Evolutionary conservation across 441 rosid genomes (phyloP), one percentile per base, ranked within the genome.

Genomic region (Pelargonium fulgidum): DNA sequence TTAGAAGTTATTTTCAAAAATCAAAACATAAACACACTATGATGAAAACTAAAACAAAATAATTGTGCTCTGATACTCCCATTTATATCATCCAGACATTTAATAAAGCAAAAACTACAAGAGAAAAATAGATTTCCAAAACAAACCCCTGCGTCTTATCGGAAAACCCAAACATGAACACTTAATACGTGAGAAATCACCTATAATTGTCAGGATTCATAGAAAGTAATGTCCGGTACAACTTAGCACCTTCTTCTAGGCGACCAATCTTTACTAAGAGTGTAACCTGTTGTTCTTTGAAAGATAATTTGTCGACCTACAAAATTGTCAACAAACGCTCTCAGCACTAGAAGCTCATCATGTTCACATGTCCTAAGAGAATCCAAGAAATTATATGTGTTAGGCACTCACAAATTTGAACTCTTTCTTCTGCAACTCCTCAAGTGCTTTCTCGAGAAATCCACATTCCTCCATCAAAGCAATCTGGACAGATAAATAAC

Each of bases 191-290:
- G 48, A 64, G 58, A 62, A 70, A 69, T 77, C 72, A 93, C 99
- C 97, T 86, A 83, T 96, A 96, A 77, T 96, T 93, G 85, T 96
- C 99, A 64, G 99, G 98, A 86, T 93, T 96, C 85, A 93, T 81
- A 54, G 87, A 83, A 75, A 96, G 97, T 67, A 96, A 84, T 54
- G 44, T 80, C 87, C 78, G 85, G 80, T 87, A 91, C 80, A 89
- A 75, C 72, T 86, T 85, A 73, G 78, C 85, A 71, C 87, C 98
- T 84, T 91, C 98, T 73, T 89, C 97, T 48, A 83, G 79, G 65
- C 44, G 84, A 65, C 84, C 93, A 82, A 87, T 83, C 85, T 88
- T 93, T 73, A 87, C 84, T 72, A 96, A 78, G 67, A 93, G 88
- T 72, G 90, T 85, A 67, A 85, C 98, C 79, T 91, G 94, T 83